phyloP scores from a whole-genome alignment of 2,329 filamentous ascomycete species.

The Monilinia polystroma region DNA sequence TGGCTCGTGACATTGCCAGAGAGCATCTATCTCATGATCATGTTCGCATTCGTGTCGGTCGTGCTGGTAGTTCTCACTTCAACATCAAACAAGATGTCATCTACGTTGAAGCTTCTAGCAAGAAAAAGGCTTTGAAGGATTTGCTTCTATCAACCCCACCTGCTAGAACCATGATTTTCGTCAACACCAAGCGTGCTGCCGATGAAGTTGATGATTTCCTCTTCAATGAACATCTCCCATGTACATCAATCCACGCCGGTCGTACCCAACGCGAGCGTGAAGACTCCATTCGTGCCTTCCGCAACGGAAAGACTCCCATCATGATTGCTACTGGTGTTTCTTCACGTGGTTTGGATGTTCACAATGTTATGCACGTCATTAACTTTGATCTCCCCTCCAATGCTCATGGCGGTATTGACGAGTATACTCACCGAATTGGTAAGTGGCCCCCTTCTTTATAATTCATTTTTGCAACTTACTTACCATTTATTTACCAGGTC shows the following conservation, averaged over 20 bases:
- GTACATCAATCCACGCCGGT: conserved; percentile 83
- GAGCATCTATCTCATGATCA: conserved; percentile 72
- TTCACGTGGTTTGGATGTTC: conserved; percentile 81
- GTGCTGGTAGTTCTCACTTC: conserved; percentile 75
- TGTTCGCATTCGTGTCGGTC: conserved; percentile 81
- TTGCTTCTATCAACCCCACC: conserved; percentile 69
- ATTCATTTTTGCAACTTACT: conserved; percentile 10
- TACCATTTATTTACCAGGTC: conserved; percentile 53
- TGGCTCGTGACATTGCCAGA: conserved; percentile 71
- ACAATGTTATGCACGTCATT: conserved; percentile 85
- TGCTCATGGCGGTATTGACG: conserved; percentile 81
- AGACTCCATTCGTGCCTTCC: conserved; percentile 85
- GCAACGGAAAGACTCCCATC: conserved; percentile 70
- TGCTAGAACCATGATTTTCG: conserved; percentile 82
- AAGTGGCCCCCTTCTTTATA: conserved; percentile 40
- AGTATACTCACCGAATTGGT: conserved; percentile 95
- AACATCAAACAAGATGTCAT: conserved; percentile 82
- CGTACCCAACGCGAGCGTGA: conserved; percentile 90
- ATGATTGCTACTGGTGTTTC: conserved; percentile 83
- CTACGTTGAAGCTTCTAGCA: conserved; percentile 62
- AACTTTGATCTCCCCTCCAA: conserved; percentile 83
- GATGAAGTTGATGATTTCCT: conserved; percentile 87
- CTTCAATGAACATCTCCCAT: conserved; percentile 76
- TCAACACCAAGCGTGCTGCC: conserved; percentile 74
- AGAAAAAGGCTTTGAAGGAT: conserved; percentile 70